These are phyloP conservation scores for Lecanicillium sp. DNA, from an alignment of 2,329 filamentous ascomycete species.

Conservation along the genomic window DNA sequence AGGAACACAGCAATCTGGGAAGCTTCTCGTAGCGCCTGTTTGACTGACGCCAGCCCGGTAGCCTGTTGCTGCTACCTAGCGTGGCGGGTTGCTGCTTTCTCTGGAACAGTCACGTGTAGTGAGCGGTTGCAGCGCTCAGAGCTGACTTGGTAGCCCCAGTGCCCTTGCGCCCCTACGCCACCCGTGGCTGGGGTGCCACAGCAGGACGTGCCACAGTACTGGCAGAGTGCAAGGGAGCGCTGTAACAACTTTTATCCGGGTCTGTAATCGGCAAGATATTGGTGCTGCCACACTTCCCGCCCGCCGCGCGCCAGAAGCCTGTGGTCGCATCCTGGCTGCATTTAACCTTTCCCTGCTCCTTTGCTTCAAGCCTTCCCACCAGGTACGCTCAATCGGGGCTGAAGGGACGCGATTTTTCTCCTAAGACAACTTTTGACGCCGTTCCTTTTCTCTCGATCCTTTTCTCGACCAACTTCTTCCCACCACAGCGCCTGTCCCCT, in stretches of 20 bases:
- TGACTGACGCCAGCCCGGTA: constrained; percentile 14
- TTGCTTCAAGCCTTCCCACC: background rate
- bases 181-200: background rate
- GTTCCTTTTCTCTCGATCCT: background rate
- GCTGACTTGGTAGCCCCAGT: background rate
- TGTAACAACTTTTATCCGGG: constrained; percentile 11
- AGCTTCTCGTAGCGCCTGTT: constrained; percentile 10
- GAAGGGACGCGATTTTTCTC: background rate
- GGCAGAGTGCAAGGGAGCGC: background rate
- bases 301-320: constrained; percentile 5
- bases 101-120: constrained; percentile 4
- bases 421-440: background rate
- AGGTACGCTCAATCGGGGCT: background rate
- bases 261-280: background rate
- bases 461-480: background rate
- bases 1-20: background rate
- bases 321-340: constrained; percentile 6
- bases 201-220: too few species aligned
- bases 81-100: background rate
- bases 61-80: constrained; percentile 2
- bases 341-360: background rate
- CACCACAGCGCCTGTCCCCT: background rate
- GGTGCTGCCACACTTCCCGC: background rate
- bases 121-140: background rate
- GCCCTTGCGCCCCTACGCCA: background rate